A percentile compares a stretch with the other conserved stretches of the same genome.
Conservation (phyloP, 371 early-diverging fungal species). For the Mucor plumbeus region DNA sequence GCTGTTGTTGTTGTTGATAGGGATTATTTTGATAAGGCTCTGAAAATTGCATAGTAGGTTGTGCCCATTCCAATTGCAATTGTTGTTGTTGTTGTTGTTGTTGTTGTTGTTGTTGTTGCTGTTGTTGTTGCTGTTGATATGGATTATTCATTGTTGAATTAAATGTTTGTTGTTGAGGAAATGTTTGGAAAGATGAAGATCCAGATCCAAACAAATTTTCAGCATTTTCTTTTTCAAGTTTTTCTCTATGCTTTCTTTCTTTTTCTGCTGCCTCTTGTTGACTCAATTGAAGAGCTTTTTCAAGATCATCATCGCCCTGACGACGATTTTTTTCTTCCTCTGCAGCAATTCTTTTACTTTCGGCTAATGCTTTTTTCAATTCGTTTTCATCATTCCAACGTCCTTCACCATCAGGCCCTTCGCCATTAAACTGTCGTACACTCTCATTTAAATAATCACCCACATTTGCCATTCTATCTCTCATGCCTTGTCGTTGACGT, state of each 20-base stretch:
- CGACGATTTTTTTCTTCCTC: slow-evolving; percentile 39
- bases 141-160: slow-evolving; percentile 36
- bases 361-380: slow-evolving; percentile 38
- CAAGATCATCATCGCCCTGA: slow-evolving; percentile 48
- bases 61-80: slow-evolving; percentile 27
- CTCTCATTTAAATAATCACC: slow-evolving; percentile 76
- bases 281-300: slow-evolving; percentile 49
- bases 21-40: slow-evolving; percentile 46
- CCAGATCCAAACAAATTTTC: slow-evolving; percentile 12
- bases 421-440: slow-evolving; percentile 32
- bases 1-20: slow-evolving; percentile 27
- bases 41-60: slow-evolving; percentile 13
- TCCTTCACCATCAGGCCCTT: slow-evolving; percentile 4
- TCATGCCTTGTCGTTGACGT: slow-evolving; percentile 41
- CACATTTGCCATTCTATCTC: slow-evolving; percentile 47
- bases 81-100: slow-evolving; percentile 17
- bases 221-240: slow-evolving; percentile 47
- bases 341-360: slow-evolving; percentile 47
- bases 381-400: slow-evolving; percentile 42
- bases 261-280: slow-evolving; percentile 48
- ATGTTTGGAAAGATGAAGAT: slow-evolving; percentile 15
- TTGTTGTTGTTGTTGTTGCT: slow-evolving; percentile 23
- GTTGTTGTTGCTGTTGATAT: slow-evolving; percentile 30
- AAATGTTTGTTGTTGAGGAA: slow-evolving; percentile 24
- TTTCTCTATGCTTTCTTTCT: slow-evolving; percentile 38